Percentiles rank a stretch among this genome's conserved stretches.
Conservation (phyloP, 2,329 filamentous ascomycete genomes). For the Apiospora phragmitis region DNA sequence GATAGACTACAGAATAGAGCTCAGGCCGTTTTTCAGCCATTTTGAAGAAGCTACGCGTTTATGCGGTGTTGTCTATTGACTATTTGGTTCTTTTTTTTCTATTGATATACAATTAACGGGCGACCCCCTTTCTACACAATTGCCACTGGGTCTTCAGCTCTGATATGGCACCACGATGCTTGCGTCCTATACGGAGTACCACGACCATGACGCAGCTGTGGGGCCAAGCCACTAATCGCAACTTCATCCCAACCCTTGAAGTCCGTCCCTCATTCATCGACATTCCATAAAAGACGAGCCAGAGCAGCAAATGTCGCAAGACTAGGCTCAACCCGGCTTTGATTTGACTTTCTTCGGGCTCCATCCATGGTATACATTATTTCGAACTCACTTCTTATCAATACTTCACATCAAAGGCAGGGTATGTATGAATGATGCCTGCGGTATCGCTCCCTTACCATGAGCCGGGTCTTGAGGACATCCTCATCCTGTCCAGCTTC, state of each 20-base stretch:
- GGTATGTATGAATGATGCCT: not conserved
- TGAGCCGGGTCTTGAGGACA: slow-evolving; percentile 59
- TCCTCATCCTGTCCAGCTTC: slow-evolving; percentile 63
- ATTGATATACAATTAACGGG: too few species aligned
- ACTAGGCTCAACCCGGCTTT: not conserved
- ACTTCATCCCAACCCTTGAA: not conserved
- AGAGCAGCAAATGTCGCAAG: not conserved
- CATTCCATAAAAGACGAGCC: not conserved
- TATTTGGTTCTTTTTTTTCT: not conserved
- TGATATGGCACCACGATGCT: not conserved
- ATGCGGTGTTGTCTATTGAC: not conserved
- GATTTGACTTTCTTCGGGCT: not conserved
- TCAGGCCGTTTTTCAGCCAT: not conserved
- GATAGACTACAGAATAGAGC: not conserved
- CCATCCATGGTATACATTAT: too few species aligned
- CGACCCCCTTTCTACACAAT: not conserved
- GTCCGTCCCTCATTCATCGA: not conserved
- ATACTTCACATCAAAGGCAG: not conserved
- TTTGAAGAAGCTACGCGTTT: not conserved
- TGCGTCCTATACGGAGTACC: not conserved
- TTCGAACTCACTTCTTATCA: not conserved
- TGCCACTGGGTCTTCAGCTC: not conserved
- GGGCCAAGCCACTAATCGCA: not conserved
- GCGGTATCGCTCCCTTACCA: slow-evolving; percentile 52
- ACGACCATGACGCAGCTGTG: not conserved